A percentile compares a stretch with the other conserved stretches of the same genome.
phyloP scores from a whole-genome alignment of 176 grass and related monocot genomes.

The Aegilops longissima region DNA sequence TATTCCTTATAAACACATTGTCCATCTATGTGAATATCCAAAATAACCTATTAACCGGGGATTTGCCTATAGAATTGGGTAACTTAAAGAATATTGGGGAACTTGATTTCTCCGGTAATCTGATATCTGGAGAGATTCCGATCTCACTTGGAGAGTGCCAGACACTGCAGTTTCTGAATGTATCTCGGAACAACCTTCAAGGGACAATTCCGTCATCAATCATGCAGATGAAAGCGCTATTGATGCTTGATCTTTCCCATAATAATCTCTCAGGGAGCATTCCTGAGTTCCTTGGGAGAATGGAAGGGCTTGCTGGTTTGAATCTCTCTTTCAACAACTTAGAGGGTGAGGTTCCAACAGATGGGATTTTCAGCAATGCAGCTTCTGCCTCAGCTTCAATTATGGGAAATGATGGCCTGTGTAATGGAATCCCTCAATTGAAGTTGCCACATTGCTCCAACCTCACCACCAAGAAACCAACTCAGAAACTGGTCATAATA shows the following conservation, averaged over 20 bases:
- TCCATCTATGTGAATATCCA: slow-evolving; percentile 2
- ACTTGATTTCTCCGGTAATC: slow-evolving; percentile 40
- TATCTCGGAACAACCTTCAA: slow-evolving; percentile 26
- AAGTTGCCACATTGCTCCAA: neutral
- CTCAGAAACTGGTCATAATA: neutral
- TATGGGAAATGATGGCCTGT: neutral
- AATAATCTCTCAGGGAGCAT: neutral
- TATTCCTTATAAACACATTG: slow-evolving; percentile 28
- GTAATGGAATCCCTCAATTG: neutral
- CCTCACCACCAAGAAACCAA: neutral
- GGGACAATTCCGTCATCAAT: slow-evolving; percentile 29
- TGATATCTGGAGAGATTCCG: slow-evolving; percentile 39
- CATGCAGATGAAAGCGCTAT: neutral
- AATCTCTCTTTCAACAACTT: neutral
- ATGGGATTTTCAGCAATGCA: neutral
- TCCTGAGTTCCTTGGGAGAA: neutral
- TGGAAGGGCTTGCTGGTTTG: neutral
- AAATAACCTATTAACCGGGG: slow-evolving; percentile 41
- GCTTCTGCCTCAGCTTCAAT: neutral
- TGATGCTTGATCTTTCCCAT: neutral
- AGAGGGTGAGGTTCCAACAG: neutral
- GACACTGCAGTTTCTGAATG: slow-evolving; percentile 25
- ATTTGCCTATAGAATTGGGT: slow-evolving; percentile 29
- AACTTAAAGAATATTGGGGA: neutral
- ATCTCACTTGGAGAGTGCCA: slow-evolving; percentile 30